These are phyloP conservation scores for Ajuga chamaepitys DNA, from an alignment of 257 asterid genomes.

Conservation along the genomic window DNA sequence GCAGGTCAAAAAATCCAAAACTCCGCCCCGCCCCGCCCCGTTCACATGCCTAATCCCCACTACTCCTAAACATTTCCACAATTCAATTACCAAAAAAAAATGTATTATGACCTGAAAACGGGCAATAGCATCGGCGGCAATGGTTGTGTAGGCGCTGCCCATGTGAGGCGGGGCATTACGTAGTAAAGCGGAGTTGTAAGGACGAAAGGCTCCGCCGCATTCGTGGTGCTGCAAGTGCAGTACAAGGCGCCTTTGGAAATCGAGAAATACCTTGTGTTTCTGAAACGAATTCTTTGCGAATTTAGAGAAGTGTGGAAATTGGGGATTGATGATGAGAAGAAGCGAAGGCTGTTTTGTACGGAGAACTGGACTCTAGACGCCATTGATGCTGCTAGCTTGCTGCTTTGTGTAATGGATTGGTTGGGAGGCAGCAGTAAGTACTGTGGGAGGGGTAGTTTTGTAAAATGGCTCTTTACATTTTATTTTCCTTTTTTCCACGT, in stretches of 20 bases:
- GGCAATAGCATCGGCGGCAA: constrained; percentile 91
- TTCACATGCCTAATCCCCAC: no score
- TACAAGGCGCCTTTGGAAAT: constrained; percentile 28
- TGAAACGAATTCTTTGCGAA: constrained; percentile 15
- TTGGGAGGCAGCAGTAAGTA: background rate
- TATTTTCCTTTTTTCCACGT: no score
- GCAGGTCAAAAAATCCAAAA: no score
- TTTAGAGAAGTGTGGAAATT: constrained; percentile 14
- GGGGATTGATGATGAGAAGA: constrained; percentile 34
- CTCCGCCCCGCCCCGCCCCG: no score
- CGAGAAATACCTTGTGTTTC: constrained; percentile 25
- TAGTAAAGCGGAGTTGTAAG: constrained; percentile 95
- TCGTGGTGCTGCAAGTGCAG: constrained; percentile 41
- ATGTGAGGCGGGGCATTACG: constrained; percentile 97
- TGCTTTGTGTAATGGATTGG: background rate
- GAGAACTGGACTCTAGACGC: constrained; percentile 54
- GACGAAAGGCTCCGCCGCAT: constrained; percentile 43
- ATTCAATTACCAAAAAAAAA: background rate
- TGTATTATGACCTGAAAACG: constrained; percentile 77
- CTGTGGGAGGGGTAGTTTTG: no score
- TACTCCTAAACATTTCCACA: background rate
- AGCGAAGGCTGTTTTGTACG: constrained; percentile 46
- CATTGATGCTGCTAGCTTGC: no score
- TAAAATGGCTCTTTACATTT: no score
- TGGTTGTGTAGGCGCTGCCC: constrained; percentile 98